Base-by-base conservation (phyloP, 352 stramenopile species). In the Pythium phragmiticola region DNA sequence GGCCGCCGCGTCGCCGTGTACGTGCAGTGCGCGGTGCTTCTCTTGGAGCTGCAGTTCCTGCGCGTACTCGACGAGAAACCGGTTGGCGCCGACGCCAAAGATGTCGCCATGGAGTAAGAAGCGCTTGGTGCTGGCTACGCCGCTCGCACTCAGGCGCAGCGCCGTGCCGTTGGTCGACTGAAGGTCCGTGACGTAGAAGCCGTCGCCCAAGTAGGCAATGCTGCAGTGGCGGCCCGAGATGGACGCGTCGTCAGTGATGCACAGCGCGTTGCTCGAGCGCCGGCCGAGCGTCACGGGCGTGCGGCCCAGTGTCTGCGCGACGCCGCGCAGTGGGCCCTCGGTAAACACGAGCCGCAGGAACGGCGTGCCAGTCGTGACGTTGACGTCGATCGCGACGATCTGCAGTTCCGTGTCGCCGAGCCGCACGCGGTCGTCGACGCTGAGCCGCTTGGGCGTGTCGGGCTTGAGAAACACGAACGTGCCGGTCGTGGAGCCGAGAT, bases 151-250 rank as follows among this genome's bases (percentile, higher is more conserved):
- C 41, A 93, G 72, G 2, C 86, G 78, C 12, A 95, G 59, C 8
- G 84, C 86, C 33, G 84, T 93, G 60, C 86, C 86, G 56, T 95
- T 95, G 30, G 86, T 95, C 53, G 84, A 93, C 49, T 80, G 69
- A 30, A 95, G 70, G 52, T 95, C 86, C 16, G 84, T 95, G 52
- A 95, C 80, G 73, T 92, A 95, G 64, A 93, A 95, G 12, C 80
- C 86, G 55, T 89, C 86, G 57, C 73, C 80, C 39, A 89, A 73
- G 61, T 85, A 87, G 64, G 77, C 82, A 61, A 95, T 82, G 42
- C 83, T 76, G 51, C 79, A 82, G 60, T 95, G 86, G 16, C 76
- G 69, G 11, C 82, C 81, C 16, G 86, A 95, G 65, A 93, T 91
- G 17, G 84, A 91, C 65, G 80, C 75, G 68, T 95, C 86, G 58